phyloP scores from a whole-genome alignment of 73 alveolate genomes.

The Paramecium bursaria region DNA sequence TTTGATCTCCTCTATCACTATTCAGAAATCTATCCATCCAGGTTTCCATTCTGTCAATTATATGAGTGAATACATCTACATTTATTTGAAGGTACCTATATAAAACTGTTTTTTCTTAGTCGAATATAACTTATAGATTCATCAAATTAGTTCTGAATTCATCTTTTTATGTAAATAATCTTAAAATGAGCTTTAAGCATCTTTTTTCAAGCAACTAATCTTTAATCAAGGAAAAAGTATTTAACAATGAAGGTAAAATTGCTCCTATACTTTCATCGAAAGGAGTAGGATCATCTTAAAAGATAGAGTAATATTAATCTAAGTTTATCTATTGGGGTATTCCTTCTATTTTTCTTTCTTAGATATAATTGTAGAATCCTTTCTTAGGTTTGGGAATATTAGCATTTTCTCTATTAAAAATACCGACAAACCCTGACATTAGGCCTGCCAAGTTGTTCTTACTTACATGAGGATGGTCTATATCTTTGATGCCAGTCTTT shows the following conservation, averaged over 20 bases:
- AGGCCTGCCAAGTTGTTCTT: not conserved
- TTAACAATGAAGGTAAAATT: constrained; percentile 41
- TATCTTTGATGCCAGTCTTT: constrained; percentile 17
- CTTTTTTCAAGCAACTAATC: constrained; percentile 67
- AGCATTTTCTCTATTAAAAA: constrained; percentile 27
- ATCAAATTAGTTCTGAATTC: constrained; percentile 39
- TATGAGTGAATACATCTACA: not conserved
- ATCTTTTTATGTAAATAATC: constrained; percentile 64
- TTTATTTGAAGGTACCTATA: constrained; percentile 12
- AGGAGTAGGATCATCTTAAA: constrained; percentile 32
- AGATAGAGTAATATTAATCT: constrained; percentile 37
- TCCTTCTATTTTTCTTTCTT: not conserved
- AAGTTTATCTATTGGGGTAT: constrained; percentile 42
- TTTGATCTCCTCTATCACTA: not conserved
- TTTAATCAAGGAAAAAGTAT: constrained; percentile 43
- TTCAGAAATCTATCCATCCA: constrained; percentile 48
- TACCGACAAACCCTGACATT: constrained; percentile 25
- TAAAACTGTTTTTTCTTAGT: constrained; percentile 37
- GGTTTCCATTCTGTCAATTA: constrained; percentile 46
- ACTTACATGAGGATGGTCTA: constrained; percentile 18
- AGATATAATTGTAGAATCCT: constrained; percentile 8
- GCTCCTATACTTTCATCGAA: constrained; percentile 50
- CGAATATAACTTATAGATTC: constrained; percentile 59
- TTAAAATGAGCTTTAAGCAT: constrained; percentile 23
- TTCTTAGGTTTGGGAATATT: not conserved